Evolutionary conservation across 176 grass and related monocot species (phyloP).

Genomic region (Carex kokanica): DNA sequence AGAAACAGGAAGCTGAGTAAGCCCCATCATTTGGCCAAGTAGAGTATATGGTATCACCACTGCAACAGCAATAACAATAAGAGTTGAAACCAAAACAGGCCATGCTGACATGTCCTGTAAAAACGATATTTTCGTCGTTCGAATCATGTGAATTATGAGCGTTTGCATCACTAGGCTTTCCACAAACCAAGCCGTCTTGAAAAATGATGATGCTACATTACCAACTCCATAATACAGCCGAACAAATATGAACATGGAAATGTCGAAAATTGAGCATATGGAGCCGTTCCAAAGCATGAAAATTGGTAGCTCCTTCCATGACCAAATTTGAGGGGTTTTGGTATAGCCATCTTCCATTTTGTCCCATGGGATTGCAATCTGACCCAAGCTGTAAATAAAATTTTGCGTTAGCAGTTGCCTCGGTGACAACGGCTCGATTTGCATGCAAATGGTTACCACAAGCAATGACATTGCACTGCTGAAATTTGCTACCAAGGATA

Average conservation of each 20-base stretch:
- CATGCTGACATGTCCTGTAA: conserved; percentile 41
- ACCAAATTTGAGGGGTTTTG: conserved; percentile 31
- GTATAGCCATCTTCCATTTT: conserved; percentile 38
- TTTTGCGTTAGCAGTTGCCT: conserved; percentile 43
- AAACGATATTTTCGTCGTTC: conserved; percentile 38
- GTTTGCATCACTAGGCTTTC: conserved; percentile 40
- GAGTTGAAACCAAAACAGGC: conserved; percentile 40
- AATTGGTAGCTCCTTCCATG: conserved; percentile 32
- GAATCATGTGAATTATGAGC: conserved; percentile 43
- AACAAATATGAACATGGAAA: conserved; percentile 30
- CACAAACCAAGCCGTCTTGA: conserved; percentile 40
- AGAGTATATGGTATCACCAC: conserved; percentile 27
- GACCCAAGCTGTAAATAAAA: conserved; percentile 38
- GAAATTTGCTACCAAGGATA: conserved; percentile 39
- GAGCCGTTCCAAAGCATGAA: conserved; percentile 40
- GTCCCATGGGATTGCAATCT: conserved; percentile 49
- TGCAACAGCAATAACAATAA: conserved; percentile 22
- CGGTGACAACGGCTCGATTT: conserved; percentile 27
- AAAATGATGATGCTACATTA: conserved; percentile 6
- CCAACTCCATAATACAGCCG: conserved; percentile 27
- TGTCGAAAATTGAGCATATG: conserved; percentile 32
- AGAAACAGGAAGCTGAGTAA: conserved; percentile 32
- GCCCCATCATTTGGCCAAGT: conserved; percentile 36
- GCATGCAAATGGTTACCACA: conserved; percentile 30
- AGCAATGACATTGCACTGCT: conserved; percentile 27